phyloP scores from a whole-genome alignment of 345 rosid species.

The Noccaea bulbosa region DNA sequence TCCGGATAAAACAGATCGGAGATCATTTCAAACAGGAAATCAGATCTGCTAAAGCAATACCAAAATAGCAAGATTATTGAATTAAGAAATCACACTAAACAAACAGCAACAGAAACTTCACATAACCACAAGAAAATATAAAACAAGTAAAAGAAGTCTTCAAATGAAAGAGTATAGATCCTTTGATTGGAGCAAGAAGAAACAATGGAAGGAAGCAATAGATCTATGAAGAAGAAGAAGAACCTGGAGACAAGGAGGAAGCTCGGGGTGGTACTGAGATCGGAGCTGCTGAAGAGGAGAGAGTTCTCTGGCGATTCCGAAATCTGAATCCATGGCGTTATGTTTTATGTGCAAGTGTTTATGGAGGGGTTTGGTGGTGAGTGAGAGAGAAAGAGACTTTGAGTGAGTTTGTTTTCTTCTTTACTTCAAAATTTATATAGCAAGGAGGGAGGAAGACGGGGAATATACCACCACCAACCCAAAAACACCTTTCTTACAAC shows the following conservation, averaged over 20 bases:
- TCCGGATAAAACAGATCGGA: constrained; percentile 25
- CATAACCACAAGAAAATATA: neutral
- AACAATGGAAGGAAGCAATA: neutral
- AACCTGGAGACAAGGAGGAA: constrained; percentile 98
- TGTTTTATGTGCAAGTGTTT: constrained; percentile 20
- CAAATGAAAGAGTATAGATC: constrained; percentile 19
- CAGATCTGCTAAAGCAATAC: constrained; percentile 39
- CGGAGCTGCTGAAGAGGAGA: constrained; percentile 86
- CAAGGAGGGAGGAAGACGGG: neutral
- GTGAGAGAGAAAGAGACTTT: constrained; percentile 25
- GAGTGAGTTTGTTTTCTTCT: constrained; percentile 15
- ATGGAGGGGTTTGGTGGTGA: constrained; percentile 22
- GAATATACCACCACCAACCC: constrained; percentile 40
- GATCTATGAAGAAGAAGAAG: constrained; percentile 9
- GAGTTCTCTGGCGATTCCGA: constrained; percentile 89
- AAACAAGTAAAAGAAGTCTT: neutral
- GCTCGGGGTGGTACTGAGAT: constrained; percentile 75
- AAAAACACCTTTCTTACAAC: constrained; percentile 1
- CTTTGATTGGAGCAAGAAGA: constrained; percentile 2
- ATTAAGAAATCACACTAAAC: neutral
- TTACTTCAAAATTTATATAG: constrained; percentile 29
- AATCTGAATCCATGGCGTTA: constrained; percentile 86
- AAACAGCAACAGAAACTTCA: neutral
- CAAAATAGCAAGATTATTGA: constrained; percentile 13
- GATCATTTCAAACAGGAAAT: neutral